phyloP scores from a whole-genome alignment of 2,329 filamentous ascomycete genomes.

The Aspergillus sp. region DNA sequence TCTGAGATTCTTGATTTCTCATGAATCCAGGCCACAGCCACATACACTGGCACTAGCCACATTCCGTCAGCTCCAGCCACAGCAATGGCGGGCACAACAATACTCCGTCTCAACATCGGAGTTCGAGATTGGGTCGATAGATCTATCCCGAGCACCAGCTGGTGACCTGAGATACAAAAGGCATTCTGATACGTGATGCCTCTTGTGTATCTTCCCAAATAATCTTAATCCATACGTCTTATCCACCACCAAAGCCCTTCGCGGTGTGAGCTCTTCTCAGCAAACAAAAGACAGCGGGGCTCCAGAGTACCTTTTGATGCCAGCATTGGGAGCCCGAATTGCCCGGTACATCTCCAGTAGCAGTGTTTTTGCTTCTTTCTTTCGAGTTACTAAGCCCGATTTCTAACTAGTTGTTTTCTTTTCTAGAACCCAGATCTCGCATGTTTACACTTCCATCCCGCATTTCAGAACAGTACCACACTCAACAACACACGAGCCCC shows the following conservation, averaged over 20 bases:
- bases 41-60: constrained; percentile 18
- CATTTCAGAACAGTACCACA: neutral
- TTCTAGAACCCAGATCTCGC: neutral
- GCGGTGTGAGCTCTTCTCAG: neutral
- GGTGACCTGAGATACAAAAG: neutral
- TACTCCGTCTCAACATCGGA: neutral
- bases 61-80: constrained; percentile 15
- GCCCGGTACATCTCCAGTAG: neutral
- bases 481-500: neutral
- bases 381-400: neutral
- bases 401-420: neutral
- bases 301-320: constrained; percentile 7
- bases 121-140: constrained; percentile 5
- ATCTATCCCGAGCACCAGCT: constrained; percentile 6
- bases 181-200: constrained; percentile 1
- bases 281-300: constrained; percentile 12
- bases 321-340: neutral
- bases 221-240: neutral
- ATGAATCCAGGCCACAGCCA: neutral
- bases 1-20: neutral
- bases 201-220: neutral
- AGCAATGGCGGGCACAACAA: constrained; percentile 10
- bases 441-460: constrained; percentile 1
- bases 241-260: neutral
- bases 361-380: constrained; percentile 5